These are phyloP conservation scores for Debaryomyces coudertii DNA, from an alignment of 1,139 yeast species.

Conservation along the genomic window DNA sequence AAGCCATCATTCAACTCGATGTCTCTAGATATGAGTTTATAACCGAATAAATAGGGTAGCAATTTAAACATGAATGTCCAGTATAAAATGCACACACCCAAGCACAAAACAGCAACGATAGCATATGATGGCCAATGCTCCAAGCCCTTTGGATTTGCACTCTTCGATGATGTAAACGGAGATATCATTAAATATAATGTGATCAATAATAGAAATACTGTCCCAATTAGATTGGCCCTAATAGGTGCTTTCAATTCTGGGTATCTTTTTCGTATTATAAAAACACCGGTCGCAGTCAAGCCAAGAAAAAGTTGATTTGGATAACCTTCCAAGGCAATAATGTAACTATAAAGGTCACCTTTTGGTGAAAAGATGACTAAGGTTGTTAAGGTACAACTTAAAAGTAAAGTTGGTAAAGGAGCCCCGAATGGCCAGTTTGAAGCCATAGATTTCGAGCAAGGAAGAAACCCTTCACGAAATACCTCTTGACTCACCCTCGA, in stretches of 20 bases:
- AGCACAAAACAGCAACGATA: slow-evolving; percentile 37
- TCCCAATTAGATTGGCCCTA: slow-evolving; percentile 50
- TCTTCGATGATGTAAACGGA: slow-evolving; percentile 46
- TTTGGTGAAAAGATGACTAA: slow-evolving; percentile 65
- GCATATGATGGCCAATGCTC: slow-evolving; percentile 59
- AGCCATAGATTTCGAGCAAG: slow-evolving; percentile 54
- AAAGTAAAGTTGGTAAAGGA: slow-evolving; percentile 53
- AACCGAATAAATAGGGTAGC: slow-evolving; percentile 47
- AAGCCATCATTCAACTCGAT: slow-evolving; percentile 56
- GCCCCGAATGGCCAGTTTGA: slow-evolving; percentile 61
- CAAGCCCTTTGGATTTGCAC: slow-evolving; percentile 46
- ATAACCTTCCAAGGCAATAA: slow-evolving; percentile 73
- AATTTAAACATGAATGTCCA: slow-evolving; percentile 54
- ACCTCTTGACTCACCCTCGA: slow-evolving; percentile 68
- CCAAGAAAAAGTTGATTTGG: slow-evolving; percentile 58
- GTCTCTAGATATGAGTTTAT: slow-evolving; percentile 43
- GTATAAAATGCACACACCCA: slow-evolving; percentile 39
- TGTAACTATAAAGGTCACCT: slow-evolving; percentile 78
- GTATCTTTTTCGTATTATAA: slow-evolving; percentile 49
- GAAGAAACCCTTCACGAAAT: slow-evolving; percentile 64
- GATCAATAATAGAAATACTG: slow-evolving; percentile 41
- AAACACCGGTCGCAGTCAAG: slow-evolving; percentile 54
- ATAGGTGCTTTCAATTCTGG: slow-evolving; percentile 54
- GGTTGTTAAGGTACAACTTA: slow-evolving; percentile 38
- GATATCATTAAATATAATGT: slow-evolving; percentile 46